A percentile compares a stretch with the other conserved stretches of the same genome.
Conservation (phyloP, 306 rosid species). For the Urtica urens region DNA sequence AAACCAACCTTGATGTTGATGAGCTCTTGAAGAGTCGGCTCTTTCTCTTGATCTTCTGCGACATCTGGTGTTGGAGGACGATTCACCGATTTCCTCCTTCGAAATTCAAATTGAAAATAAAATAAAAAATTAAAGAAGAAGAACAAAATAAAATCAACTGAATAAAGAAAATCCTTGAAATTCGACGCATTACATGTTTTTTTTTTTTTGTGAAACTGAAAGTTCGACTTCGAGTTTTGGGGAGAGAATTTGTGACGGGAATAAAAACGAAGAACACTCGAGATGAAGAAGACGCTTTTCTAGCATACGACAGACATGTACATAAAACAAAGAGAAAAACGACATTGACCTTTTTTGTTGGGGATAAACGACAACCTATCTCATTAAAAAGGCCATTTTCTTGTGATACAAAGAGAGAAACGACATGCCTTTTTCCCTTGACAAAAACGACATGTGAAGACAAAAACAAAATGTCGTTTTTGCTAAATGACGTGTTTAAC, state of each 20-base stretch:
- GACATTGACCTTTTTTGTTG: too few species aligned
- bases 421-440: not conserved
- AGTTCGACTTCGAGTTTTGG: too few species aligned
- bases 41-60: constrained; percentile 42
- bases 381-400: too few species aligned
- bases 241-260: too few species aligned
- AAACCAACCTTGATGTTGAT: constrained; percentile 57
- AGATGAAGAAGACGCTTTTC: too few species aligned
- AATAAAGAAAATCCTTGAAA: not conserved
- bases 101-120: not conserved
- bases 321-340: too few species aligned
- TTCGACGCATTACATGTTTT: too few species aligned
- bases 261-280: too few species aligned
- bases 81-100: constrained; percentile 75
- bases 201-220: too few species aligned
- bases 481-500: not conserved
- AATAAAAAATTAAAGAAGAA: not conserved
- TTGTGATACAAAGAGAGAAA: not conserved
- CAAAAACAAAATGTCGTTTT: too few species aligned
- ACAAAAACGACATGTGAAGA: not conserved
- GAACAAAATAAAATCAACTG: not conserved
- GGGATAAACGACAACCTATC: too few species aligned
- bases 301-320: too few species aligned
- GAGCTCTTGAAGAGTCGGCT: constrained; percentile 57
- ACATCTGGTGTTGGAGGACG: constrained; percentile 86